Evolutionary conservation across 2,329 filamentous ascomycete species (phyloP).

Genomic region (Pseudomassariella vexata): DNA sequence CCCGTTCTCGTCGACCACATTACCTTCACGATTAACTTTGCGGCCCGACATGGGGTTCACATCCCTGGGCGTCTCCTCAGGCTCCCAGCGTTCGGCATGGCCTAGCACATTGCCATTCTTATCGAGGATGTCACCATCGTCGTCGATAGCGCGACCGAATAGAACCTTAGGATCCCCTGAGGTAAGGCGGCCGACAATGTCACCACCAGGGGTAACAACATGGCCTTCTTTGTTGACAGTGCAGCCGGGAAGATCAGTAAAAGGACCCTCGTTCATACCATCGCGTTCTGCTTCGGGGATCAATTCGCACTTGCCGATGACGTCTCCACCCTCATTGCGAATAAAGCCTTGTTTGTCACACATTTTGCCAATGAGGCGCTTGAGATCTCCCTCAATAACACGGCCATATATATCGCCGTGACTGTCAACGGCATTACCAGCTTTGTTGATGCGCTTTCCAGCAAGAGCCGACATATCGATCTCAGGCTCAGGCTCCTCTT

Average conservation of each 20-base stretch:
- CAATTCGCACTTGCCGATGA: constrained; percentile 63
- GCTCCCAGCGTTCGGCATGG: constrained; percentile 55
- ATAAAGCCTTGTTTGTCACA: constrained; percentile 68
- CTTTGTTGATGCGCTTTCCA: constrained; percentile 67
- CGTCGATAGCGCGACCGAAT: constrained; percentile 68
- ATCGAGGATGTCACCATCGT: constrained; percentile 78
- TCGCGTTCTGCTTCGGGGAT: constrained; percentile 62
- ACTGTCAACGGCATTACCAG: constrained; percentile 54
- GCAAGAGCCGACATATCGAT: constrained; percentile 57
- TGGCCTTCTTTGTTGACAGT: constrained; percentile 65
- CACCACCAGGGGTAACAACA: constrained; percentile 59
- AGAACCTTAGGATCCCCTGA: constrained; percentile 68
- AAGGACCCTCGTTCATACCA: constrained; percentile 59
- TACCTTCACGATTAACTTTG: constrained; percentile 52
- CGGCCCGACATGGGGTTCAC: constrained; percentile 47
- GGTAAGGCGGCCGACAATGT: constrained; percentile 65
- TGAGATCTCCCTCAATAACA: constrained; percentile 60
- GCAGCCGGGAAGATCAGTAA: constrained; percentile 59
- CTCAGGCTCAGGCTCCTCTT: constrained; percentile 42
- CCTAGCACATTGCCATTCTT: constrained; percentile 60
- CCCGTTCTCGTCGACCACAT: constrained; percentile 52
- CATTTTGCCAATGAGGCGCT: constrained; percentile 61
- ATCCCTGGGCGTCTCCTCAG: constrained; percentile 46
- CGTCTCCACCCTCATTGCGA: constrained; percentile 65
- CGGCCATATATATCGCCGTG: constrained; percentile 54